phyloP scores from a whole-genome alignment of 306 rosid genomes.

The Quillaja saponaria region DNA sequence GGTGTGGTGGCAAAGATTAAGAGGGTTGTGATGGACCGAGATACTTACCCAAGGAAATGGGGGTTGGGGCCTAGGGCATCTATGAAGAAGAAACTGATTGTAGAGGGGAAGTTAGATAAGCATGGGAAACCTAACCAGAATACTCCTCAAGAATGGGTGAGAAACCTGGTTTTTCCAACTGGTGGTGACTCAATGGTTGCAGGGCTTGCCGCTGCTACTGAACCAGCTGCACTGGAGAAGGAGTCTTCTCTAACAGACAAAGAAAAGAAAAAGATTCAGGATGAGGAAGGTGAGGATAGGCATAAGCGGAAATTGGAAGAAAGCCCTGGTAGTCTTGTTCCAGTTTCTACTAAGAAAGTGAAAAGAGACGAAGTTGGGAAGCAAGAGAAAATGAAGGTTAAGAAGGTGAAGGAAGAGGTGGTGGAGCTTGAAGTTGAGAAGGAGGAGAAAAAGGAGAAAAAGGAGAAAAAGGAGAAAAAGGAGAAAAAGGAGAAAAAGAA shows the following conservation, averaged over 20 bases:
- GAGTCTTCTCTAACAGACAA: slow-evolving; percentile 15
- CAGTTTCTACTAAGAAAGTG: slow-evolving; percentile 52
- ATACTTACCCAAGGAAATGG: slow-evolving; percentile 87
- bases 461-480: slow-evolving; percentile 52
- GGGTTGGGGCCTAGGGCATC: slow-evolving; percentile 84
- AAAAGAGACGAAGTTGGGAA: slow-evolving; percentile 37
- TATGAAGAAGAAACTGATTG: slow-evolving; percentile 69
- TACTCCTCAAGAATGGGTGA: slow-evolving; percentile 70
- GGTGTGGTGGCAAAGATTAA: slow-evolving; percentile 83
- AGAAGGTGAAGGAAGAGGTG: slow-evolving; percentile 24
- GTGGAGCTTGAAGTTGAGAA: slow-evolving; percentile 47
- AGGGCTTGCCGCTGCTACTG: slow-evolving; percentile 51
- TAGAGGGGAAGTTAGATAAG: slow-evolving; percentile 69
- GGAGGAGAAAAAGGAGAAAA: slow-evolving; percentile 59
- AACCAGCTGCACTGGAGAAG: slow-evolving; percentile 26
- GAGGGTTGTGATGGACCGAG: slow-evolving; percentile 91
- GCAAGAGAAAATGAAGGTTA: slow-evolving; percentile 25
- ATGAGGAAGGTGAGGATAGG: slow-evolving; percentile 40
- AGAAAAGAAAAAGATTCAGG: slow-evolving; percentile 29
- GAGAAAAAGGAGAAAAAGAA: slow-evolving; percentile 50
- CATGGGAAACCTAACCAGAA: slow-evolving; percentile 72
- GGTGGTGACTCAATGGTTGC: slow-evolving; percentile 70
- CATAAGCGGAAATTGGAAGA: slow-evolving; percentile 53
- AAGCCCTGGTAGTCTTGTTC: slow-evolving; percentile 32
- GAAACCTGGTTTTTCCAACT: slow-evolving; percentile 59